Percentiles rank a stretch among this genome's conserved stretches.
Conservation (phyloP, 1,284 basidiomycete genomes). For the Flammula alnicola region DNA sequence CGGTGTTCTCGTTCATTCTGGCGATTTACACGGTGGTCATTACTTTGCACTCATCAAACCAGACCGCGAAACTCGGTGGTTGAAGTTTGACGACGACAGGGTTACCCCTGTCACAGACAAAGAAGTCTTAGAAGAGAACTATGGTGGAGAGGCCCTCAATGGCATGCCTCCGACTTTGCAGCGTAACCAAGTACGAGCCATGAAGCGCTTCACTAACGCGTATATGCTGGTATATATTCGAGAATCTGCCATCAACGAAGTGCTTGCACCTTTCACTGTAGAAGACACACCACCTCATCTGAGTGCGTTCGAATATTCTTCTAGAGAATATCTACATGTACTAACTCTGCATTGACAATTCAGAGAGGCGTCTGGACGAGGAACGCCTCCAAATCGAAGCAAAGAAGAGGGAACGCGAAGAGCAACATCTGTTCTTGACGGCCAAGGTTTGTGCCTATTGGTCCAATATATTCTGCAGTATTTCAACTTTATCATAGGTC, state of each 20-base stretch:
- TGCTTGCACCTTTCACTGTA: constrained; percentile 90
- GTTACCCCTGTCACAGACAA: constrained; percentile 98
- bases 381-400: constrained; percentile 93
- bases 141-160: constrained; percentile 90
- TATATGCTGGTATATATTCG: constrained; percentile 99
- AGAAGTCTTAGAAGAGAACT: constrained; percentile 99
- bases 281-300: constrained; percentile 95
- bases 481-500: constrained; percentile 52
- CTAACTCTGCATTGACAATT: constrained; percentile 15
- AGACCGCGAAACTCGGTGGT: constrained; percentile 93
- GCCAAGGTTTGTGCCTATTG: constrained; percentile 78
- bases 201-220: constrained; percentile 99
- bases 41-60: constrained; percentile 99
- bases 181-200: constrained; percentile 88
- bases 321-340: constrained; percentile 10
- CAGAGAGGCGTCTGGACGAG: constrained; percentile 90
- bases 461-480: not conserved
- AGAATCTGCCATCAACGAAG: constrained; percentile 82
- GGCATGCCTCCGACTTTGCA: constrained; percentile 77
- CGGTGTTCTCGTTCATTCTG: constrained; percentile 98
- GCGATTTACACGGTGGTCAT: constrained; percentile 97
- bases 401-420: constrained; percentile 95
- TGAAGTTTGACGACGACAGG: constrained; percentile 99
- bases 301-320: constrained; percentile 58
- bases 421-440: constrained; percentile 97